phyloP scores from a whole-genome alignment of 2,329 filamentous ascomycete genomes.

The Trematosphaeria pertusa region DNA sequence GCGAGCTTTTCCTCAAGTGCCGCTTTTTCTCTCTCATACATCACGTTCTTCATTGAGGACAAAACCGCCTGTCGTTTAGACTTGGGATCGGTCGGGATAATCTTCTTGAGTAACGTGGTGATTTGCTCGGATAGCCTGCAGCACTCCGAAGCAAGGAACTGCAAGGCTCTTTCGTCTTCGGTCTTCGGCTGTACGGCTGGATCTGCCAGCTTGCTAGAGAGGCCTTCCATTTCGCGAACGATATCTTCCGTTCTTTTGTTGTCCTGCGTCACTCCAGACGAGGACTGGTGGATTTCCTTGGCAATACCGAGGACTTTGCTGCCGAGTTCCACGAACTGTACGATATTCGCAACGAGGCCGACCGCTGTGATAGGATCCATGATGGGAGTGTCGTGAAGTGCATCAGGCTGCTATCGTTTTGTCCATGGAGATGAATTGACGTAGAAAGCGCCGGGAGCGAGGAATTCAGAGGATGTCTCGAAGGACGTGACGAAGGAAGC shows the following conservation, averaged over 20 bases:
- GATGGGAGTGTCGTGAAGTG: slow-evolving; percentile 13
- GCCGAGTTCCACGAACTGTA: slow-evolving; percentile 10
- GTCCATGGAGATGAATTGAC: slow-evolving; percentile 9
- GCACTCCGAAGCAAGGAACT: neutral
- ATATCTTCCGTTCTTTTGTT: neutral
- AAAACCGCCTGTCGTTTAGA: neutral
- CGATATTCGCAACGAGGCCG: slow-evolving; percentile 7
- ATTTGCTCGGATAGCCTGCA: neutral
- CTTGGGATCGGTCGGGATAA: neutral
- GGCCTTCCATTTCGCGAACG: neutral
- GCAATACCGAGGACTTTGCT: slow-evolving; percentile 4
- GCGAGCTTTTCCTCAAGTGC: neutral
- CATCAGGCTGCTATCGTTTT: neutral
- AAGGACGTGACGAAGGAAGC: slow-evolving; percentile 1
- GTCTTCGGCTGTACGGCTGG: neutral
- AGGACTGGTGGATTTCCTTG: slow-evolving; percentile 9
- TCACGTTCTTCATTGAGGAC: neutral
- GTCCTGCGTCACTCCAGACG: slow-evolving; percentile 4
- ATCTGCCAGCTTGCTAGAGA: neutral
- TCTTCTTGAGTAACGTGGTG: neutral
- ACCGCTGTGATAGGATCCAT: slow-evolving; percentile 16
- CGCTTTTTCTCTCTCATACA: neutral
- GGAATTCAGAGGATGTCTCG: neutral
- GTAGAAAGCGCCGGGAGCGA: no score
- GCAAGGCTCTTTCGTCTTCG: slow-evolving; percentile 5